Base-by-base conservation (phyloP, 73 alveolate genomes). In the Urostyla sp. region DNA sequence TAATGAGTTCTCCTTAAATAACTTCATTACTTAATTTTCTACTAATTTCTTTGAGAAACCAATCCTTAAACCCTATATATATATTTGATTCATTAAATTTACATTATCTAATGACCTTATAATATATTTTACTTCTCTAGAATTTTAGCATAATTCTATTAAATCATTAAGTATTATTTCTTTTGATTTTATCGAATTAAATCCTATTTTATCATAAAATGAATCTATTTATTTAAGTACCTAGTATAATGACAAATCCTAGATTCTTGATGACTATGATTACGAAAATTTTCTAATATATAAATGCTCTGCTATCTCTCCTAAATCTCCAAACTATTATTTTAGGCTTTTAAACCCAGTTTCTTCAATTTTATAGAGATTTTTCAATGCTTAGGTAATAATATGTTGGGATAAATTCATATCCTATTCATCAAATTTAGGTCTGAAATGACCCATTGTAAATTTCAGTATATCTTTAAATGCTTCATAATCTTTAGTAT, bases 41-140 rank as follows among this genome's bases (percentile, higher is more conserved):
- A 78, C 89, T 45, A 75, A 63, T 72, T 67, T 35, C 34, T 40
- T 67, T 45, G 57, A 35, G 40, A 78, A 26, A 10, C 89, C 89
- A 20, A 78, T 67, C n/a, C 89, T 66, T 60, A 78, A 35, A 20
- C 89, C 73, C 73, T 54, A 52, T n/a, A 15, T 31, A n/a, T 6
- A 31, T 18, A 8, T 4, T 51, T 1, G 20, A 63, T 38, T 5
- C 4, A 3, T 8, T 24, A 6, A 4, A 13, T 26, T 18, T 49
- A 52, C 69, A 26, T 32, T 30, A 72, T 52, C 57, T 8, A 72
- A 45, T 6, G 44, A 15, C 30, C 84, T 72, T 20, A 72, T 32
- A 20, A 72, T 31, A 21, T 13, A 72, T 34, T 50, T 72, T 6
- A 72, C 43, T 54, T 54, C 73, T 48, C 1, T 15, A 5, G 24